Evolutionary conservation across 345 rosid species (phyloP), one percentile per base, ranked within the genome.

Genomic region (Raphanus sativus): DNA sequence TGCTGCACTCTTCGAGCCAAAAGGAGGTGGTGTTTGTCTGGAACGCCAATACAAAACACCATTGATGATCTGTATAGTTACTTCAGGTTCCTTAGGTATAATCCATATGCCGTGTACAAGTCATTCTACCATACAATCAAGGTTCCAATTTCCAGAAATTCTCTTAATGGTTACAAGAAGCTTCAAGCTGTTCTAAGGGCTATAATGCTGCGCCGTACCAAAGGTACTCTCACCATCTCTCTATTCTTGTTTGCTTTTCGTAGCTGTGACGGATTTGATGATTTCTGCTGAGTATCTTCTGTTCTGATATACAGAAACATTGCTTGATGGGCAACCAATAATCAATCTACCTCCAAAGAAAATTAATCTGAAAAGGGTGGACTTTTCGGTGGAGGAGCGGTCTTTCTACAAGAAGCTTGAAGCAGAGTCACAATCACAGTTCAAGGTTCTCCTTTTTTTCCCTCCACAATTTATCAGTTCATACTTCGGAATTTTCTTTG

Each of bases 11-110:
- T 93, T 77, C 89, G 87, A 77, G 95, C 97, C 74, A 93, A 88
- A 73, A 88, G 84, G 62, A 89, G 98, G 72, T 93, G 98, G 98
- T 93, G 98, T 86, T 86, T 93, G 80, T 89, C 97, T 69, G 98
- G 98, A 74, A 91, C 98, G 32, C 98, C 97, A 0, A 91, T 93
- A 77, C 97, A 93, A 75, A 93, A 93, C 77, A 8, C 91, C 12
- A 80, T 93, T 40, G 89, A 86, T 70, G 98, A 93, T 86, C 75
- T 91, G 67, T 93, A 88, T 73, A 93, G 97, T 87, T 91, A 93
- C 81, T 93, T 93, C 79, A 89, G 91, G 81, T 93, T 93, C 79
- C 90, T 93, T 69, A 91, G 78, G 82, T 90, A 89, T 38, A 90
- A 90, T 50, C 98, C 97, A 0, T 93, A 93, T 85, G 87, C 86